Evolutionary conservation across 2,329 filamentous ascomycete species (phyloP), one percentile per base, ranked within the genome.

Genomic region (Coniochaeta sp.): DNA sequence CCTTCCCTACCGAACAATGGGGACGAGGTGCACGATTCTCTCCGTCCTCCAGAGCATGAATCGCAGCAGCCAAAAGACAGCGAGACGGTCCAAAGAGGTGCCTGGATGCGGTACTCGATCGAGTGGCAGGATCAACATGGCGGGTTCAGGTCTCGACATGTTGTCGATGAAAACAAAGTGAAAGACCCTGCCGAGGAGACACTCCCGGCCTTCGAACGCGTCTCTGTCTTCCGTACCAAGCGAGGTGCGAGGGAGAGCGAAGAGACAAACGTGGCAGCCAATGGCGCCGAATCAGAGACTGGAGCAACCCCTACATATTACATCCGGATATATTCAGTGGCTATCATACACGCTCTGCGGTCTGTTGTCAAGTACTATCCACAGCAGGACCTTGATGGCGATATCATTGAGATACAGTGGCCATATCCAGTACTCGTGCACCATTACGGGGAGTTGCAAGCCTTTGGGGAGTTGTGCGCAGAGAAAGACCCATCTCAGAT

Each of bases 361-460:
- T 63, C 64, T 0, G 68, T 71, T 8, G 68, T 70, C 4, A 30
- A 65, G 19, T 70, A 70, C 56, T 71, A 70, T 47, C 69, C 70
- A 0, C 55, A 24, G 5, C 67, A 71, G 36, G 57, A 66, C 19
- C 56, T 70, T 0, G 58, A 58, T 1, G 66, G 63, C 3, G 60
- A 64, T 3, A 17, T 59, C 2, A 55, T 67, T 14, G 56, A 62
- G 2, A 58, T 71, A 22, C 2, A 57, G 0, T 65, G 62, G 64
- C 69, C 70, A 0, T 70, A 70, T 36, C 19, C 63, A 0, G 61
- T 70, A 1, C 55, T 71, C 1, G 68, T 65, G 3, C 69, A 71
- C 44, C 68, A 71, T 57, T 71, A 67, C 58, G 67, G 66, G 9
- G 67, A 68, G 56, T 61, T 69, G 1, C 34, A 14, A 14, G 5